These are phyloP conservation scores for Isabelozyma heimii DNA, from an alignment of 805 yeast genomes.

Conservation along the genomic window DNA sequence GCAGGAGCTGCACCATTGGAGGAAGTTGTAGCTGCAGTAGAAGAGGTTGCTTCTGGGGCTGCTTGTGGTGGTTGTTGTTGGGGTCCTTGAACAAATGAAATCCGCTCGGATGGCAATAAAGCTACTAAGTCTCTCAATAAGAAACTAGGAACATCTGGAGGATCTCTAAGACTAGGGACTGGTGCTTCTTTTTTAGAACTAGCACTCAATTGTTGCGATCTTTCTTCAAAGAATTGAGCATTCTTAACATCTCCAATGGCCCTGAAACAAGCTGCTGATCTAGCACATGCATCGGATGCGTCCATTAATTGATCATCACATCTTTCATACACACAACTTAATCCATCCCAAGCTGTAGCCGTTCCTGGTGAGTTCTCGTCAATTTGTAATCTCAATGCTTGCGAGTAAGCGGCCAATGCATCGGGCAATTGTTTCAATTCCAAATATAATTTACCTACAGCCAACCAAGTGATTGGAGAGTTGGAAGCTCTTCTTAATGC, in stretches of 20 bases:
- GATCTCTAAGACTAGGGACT: conserved; percentile 42
- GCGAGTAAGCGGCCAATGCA: conserved; percentile 65
- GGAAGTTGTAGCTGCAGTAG: conserved; percentile 4
- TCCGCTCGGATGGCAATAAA: conserved; percentile 38
- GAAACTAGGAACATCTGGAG: conserved; percentile 47
- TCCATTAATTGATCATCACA: conserved; percentile 60
- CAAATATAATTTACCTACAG: conserved; percentile 60
- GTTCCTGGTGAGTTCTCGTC: conserved; percentile 46
- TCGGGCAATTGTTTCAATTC: conserved; percentile 60
- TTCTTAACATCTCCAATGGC: conserved; percentile 43
- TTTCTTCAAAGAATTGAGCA: conserved; percentile 40
- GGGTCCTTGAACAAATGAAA: conserved; percentile 33
- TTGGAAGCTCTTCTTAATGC: conserved; percentile 52
- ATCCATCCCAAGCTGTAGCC: conserved; percentile 66
- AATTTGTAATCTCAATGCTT: conserved; percentile 53
- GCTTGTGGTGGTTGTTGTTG: conserved; percentile 8
- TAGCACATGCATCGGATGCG: conserved; percentile 56
- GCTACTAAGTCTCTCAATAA: conserved; percentile 43
- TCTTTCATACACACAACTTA: conserved; percentile 59
- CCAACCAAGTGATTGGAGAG: conserved; percentile 64
- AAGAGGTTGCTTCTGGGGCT: conserved; percentile 6
- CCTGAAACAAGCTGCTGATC: conserved; percentile 51
- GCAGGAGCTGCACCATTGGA: conserved; percentile 6
- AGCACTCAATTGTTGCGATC: conserved; percentile 41
- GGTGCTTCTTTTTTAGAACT: conserved; percentile 44